phyloP scores from a whole-genome alignment of 306 rosid species.

The Begonia loranthoides region DNA sequence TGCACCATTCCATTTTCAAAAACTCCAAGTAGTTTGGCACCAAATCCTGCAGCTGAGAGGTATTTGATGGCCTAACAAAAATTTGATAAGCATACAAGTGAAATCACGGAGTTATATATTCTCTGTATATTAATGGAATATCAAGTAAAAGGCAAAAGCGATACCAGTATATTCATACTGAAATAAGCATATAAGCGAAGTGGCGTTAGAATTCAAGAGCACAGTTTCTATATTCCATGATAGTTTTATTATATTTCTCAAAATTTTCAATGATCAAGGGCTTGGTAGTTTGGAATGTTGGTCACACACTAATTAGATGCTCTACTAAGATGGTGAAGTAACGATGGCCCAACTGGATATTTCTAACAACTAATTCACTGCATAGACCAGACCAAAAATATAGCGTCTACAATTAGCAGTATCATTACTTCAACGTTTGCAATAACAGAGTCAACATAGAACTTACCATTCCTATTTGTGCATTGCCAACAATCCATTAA shows the following conservation, averaged over 20 bases:
- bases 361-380: no score
- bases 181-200: no score
- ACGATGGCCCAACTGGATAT: no score
- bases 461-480: no score
- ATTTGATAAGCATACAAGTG: conserved; percentile 16
- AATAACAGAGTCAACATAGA: no score
- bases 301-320: no score
- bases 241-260: not conserved
- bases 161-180: not conserved
- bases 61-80: conserved; percentile 67
- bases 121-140: conserved; percentile 8
- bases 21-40: conserved; percentile 79
- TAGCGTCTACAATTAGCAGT: no score
- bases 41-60: conserved; percentile 93
- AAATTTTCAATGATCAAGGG: conserved; percentile 1
- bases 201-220: not conserved
- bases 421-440: no score
- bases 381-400: no score
- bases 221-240: not conserved
- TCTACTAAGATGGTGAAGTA: no score
- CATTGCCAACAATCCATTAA: no score
- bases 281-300: not conserved
- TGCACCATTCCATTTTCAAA: conserved; percentile 91
- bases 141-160: conserved; percentile 12
- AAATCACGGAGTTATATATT: conserved; percentile 8